phyloP scores from a whole-genome alignment of 2,329 filamentous ascomycete genomes.

The Eutypa lata region DNA sequence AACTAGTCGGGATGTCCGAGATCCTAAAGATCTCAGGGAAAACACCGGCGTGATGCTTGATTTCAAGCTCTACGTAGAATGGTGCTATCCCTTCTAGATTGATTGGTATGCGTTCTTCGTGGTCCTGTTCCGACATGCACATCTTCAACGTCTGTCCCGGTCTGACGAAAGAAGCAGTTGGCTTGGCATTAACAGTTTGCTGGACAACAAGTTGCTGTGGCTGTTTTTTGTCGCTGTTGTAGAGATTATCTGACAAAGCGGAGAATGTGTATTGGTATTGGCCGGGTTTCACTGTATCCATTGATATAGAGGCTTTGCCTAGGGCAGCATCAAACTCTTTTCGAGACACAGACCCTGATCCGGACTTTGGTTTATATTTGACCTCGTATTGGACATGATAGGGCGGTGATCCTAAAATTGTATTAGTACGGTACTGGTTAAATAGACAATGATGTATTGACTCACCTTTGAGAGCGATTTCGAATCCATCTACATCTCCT shows the following conservation, averaged over 20 bases:
- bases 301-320: constrained; percentile 71
- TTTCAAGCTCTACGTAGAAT: constrained; percentile 86
- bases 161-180: constrained; percentile 76
- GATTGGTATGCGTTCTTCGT: constrained; percentile 85
- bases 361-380: constrained; percentile 65
- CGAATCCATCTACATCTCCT: constrained; percentile 86
- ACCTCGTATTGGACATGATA: constrained; percentile 82
- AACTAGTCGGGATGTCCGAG: constrained; percentile 70
- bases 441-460: constrained; percentile 8
- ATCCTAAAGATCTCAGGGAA: constrained; percentile 80
- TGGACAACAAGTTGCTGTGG: constrained; percentile 67
- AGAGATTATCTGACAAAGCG: constrained; percentile 80
- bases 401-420: constrained; percentile 63
- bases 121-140: constrained; percentile 78
- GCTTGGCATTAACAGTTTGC: constrained; percentile 81
- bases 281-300: constrained; percentile 83
- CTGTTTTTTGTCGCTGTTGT: constrained; percentile 67
- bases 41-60: constrained; percentile 83
- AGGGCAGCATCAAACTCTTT: constrained; percentile 76
- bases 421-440: constrained; percentile 26
- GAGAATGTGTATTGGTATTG: constrained; percentile 83
- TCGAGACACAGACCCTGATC: constrained; percentile 61
- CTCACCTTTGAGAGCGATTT: constrained; percentile 74
- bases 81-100: constrained; percentile 78
- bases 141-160: constrained; percentile 94